Conservation (phyloP, 2,329 filamentous ascomycete genomes). For the Chalara sp. region DNA sequence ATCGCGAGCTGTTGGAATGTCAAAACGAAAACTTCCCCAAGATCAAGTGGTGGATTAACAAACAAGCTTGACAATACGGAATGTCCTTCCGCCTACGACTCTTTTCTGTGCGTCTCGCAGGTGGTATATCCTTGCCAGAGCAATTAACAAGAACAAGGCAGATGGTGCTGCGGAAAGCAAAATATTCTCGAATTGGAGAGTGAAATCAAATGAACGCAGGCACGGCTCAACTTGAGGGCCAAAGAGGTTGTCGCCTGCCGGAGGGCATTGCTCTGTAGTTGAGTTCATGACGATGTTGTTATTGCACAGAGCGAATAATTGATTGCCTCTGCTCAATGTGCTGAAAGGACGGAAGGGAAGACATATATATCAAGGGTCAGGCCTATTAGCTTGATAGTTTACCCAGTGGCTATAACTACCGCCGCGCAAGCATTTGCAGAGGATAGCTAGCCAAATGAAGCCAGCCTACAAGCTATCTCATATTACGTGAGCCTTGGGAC, state of each 20-base stretch:
- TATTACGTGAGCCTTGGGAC: no score
- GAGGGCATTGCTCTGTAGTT: no score
- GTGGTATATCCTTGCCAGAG: constrained; percentile 9
- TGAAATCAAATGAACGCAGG: constrained; percentile 17
- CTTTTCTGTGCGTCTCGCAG: constrained; percentile 11
- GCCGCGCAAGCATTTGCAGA: no score
- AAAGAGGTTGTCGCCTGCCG: constrained; percentile 1
- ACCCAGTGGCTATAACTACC: no score
- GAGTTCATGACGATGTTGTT: no score
- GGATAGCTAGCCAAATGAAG: no score
- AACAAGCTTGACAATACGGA: constrained; percentile 15
- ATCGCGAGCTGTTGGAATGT: constrained; percentile 22
- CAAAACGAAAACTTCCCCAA: neutral
- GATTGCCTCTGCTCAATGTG: no score
- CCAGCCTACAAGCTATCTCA: no score
- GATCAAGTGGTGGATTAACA: neutral
- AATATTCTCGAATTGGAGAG: constrained; percentile 14
- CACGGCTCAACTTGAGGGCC: constrained; percentile 9
- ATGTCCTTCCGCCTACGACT: constrained; percentile 9
- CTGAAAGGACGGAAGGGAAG: no score
- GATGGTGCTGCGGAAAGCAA: constrained; percentile 17
- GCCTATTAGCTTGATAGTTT: no score
- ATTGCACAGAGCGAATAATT: no score
- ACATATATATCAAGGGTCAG: no score
- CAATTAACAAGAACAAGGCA: constrained; percentile 7